A percentile compares a stretch with the other conserved stretches of the same genome.
Evolutionary conservation across 2,329 filamentous ascomycete genomes (phyloP).

Genomic region (Stachybotrys elegans): DNA sequence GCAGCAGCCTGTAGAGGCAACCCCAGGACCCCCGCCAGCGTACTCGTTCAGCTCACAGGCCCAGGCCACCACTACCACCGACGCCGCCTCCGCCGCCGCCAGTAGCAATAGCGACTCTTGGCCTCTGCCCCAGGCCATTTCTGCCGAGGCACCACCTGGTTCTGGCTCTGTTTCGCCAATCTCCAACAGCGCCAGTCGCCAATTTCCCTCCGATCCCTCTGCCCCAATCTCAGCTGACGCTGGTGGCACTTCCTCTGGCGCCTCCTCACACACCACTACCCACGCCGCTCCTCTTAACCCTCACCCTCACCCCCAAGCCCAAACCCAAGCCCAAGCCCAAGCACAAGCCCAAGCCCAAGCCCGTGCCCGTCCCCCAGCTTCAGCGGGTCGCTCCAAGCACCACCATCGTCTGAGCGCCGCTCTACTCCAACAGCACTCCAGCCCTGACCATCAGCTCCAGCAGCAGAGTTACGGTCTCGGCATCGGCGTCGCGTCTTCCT

Average conservation of each 20-base stretch:
- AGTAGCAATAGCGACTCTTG: not conserved
- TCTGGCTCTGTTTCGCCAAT: no score
- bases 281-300: no score
- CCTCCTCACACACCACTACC: no score
- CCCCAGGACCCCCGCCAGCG: no score
- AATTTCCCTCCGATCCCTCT: not conserved
- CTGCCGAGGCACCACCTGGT: conserved; percentile 5
- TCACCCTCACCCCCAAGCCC: no score
- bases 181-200: no score
- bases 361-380: not conserved
- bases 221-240: not conserved
- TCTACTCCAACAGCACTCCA: not conserved
- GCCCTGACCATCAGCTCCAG: conserved; percentile 18
- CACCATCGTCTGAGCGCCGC: not conserved
- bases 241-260: no score
- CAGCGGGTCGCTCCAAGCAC: not conserved
- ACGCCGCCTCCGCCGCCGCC: conserved; percentile 1
- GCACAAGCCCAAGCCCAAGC: conserved; percentile 13
- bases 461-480: conserved; percentile 22
- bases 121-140: conserved; percentile 11
- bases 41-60: conserved; percentile 1
- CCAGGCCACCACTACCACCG: conserved; percentile 9
- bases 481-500: conserved; percentile 16
- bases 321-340: no score
- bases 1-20: conserved; percentile 11